phyloP scores from a whole-genome alignment of 169 alveolate genomes.

The Plasmodium sp. region DNA sequence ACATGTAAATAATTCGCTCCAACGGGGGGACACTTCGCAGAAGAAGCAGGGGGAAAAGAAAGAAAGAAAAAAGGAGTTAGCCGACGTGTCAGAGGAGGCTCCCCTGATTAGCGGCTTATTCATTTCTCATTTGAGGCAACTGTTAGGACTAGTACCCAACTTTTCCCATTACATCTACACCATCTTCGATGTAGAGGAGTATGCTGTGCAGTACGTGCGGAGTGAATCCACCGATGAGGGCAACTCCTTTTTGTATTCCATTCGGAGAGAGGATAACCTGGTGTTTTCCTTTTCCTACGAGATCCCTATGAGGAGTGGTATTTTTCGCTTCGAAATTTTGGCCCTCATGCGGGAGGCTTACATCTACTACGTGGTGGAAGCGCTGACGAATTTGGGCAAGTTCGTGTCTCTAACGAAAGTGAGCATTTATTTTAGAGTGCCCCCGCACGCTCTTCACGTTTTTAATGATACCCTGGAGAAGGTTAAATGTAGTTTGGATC shows the following conservation, averaged over 20 bases:
- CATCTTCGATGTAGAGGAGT: conserved; percentile 32
- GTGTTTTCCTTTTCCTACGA: conserved; percentile 12
- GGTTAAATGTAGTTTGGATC: conserved; percentile 48
- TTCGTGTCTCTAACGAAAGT: conserved; percentile 45
- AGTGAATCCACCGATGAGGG: conserved; percentile 15
- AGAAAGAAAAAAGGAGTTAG: not conserved
- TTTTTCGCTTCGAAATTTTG: conserved; percentile 16
- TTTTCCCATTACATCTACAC: conserved; percentile 26
- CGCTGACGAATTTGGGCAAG: conserved; percentile 16
- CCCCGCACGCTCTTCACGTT: not conserved
- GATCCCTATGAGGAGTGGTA: conserved; percentile 34
- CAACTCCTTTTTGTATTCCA: conserved; percentile 9
- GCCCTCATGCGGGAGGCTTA: conserved; percentile 49
- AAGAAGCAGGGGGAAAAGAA: not conserved
- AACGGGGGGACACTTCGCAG: no score
- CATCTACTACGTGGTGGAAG: conserved; percentile 7
- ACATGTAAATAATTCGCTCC: conserved; percentile 22
- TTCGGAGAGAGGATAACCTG: not conserved
- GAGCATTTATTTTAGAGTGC: conserved; percentile 56
- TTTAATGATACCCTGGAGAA: conserved; percentile 35
- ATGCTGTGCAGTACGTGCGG: conserved; percentile 18
- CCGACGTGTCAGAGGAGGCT: conserved; percentile 15
- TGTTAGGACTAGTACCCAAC: conserved; percentile 32
- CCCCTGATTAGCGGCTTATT: conserved; percentile 36
- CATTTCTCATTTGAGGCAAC: conserved; percentile 64